A percentile compares a stretch with the other conserved stretches of the same genome.
phyloP scores from a whole-genome alignment of 2,329 filamentous ascomycete species.

The Cryphonectria naterciae region DNA sequence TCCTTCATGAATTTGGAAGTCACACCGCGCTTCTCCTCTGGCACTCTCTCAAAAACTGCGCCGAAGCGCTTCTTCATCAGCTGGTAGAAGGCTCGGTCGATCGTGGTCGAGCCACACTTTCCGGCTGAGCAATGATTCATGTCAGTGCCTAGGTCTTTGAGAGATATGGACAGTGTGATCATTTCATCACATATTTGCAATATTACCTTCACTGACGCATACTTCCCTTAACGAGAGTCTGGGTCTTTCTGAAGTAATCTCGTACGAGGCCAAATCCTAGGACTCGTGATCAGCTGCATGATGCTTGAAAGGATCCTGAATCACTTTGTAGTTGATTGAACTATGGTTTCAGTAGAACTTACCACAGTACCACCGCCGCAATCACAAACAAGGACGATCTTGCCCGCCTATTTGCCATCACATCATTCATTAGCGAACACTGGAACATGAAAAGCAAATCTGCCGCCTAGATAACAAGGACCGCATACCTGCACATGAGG shows the following conservation, averaged over 20 bases:
- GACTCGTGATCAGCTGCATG: background rate
- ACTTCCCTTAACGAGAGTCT: conserved; percentile 2
- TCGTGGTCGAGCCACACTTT: conserved; percentile 16
- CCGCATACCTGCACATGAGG: background rate
- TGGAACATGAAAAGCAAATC: background rate
- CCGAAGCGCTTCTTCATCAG: conserved; percentile 13
- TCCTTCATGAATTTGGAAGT: conserved; percentile 14
- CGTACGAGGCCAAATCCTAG: conserved; percentile 4
- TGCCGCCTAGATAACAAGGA: background rate
- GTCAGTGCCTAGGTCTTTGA: background rate
- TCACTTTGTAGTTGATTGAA: background rate
- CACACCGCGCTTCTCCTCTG: conserved; percentile 13
- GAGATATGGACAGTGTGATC: background rate
- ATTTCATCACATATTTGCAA: background rate
- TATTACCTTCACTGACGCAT: conserved; percentile 13
- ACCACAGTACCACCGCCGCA: conserved; percentile 13
- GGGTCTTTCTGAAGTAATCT: background rate
- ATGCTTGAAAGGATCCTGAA: background rate
- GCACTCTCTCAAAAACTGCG: background rate
- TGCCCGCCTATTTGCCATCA: conserved; percentile 2
- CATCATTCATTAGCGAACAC: background rate
- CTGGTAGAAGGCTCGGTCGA: conserved; percentile 14
- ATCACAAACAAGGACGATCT: conserved; percentile 12
- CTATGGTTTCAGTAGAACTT: background rate
- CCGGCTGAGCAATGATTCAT: background rate